These are phyloP conservation scores for Rhododendron williamsianum DNA, from an alignment of 148 eudicot species.

Conservation along the genomic window DNA sequence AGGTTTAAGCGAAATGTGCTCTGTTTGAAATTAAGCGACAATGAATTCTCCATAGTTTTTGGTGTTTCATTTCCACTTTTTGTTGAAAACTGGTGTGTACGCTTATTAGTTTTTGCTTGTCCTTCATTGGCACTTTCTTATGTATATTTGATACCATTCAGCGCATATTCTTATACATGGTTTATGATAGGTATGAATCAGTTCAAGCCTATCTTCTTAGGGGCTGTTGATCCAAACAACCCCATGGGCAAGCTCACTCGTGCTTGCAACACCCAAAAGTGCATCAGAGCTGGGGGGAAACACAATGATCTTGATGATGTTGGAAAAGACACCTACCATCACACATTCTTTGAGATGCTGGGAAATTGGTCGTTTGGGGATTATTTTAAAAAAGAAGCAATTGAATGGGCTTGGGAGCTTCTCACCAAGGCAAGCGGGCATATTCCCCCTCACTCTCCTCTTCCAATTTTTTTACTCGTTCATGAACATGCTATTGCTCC, in stretches of 20 bases:
- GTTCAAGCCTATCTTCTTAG: constrained; percentile 90
- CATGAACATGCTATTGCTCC: neutral
- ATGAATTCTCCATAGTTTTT: neutral
- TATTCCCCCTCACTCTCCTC: neutral
- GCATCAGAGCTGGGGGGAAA: constrained; percentile 96
- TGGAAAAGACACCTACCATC: constrained; percentile 97
- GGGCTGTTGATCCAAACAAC: constrained; percentile 81
- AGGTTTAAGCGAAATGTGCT: neutral
- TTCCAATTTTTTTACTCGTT: neutral
- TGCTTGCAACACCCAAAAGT: constrained; percentile 97
- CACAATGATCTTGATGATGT: constrained; percentile 99
- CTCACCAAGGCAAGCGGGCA: constrained; percentile 56
- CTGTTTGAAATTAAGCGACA: neutral
- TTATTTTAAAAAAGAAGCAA: constrained; percentile 87
- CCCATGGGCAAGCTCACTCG: constrained; percentile 71
- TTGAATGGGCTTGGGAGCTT: constrained; percentile 94
- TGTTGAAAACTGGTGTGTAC: neutral
- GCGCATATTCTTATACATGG: neutral
- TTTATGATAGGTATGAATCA: constrained; percentile 82
- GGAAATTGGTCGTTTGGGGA: constrained; percentile 99
- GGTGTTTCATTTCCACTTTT: neutral
- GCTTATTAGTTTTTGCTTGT: neutral
- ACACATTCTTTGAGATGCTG: constrained; percentile 97
- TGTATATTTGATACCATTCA: neutral
- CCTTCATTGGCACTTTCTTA: neutral